These are phyloP conservation scores for Pleurotus salmoneostramineus DNA, from an alignment of 768 basidiomycete species.

Conservation along the genomic window DNA sequence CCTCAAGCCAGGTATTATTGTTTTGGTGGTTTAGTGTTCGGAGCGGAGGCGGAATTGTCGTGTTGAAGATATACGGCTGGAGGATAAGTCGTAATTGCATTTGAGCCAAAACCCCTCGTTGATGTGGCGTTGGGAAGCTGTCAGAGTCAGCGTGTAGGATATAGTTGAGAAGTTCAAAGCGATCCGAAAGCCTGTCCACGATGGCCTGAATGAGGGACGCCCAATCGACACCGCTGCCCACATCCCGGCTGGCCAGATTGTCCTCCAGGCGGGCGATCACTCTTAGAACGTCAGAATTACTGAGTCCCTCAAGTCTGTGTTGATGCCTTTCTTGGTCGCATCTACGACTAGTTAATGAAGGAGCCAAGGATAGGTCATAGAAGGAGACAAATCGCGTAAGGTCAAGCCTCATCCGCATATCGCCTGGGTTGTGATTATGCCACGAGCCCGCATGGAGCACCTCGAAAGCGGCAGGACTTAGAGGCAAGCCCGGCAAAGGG, in stretches of 20 bases:
- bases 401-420: slow-evolving; percentile 29
- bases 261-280: slow-evolving; percentile 14
- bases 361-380: slow-evolving; percentile 25
- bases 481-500: not conserved
- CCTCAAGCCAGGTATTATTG: slow-evolving; percentile 24
- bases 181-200: slow-evolving; percentile 25
- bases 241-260: slow-evolving; percentile 6
- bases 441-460: slow-evolving; percentile 23
- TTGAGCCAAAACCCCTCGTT: slow-evolving; percentile 18
- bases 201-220: slow-evolving; percentile 22
- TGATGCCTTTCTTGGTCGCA: slow-evolving; percentile 15
- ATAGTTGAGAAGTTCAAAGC: slow-evolving; percentile 26
- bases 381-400: slow-evolving; percentile 28
- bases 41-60: not conserved
- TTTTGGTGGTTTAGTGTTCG: not conserved
- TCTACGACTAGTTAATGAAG: slow-evolving; percentile 20
- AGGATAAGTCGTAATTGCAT: slow-evolving; percentile 26
- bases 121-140: not conserved
- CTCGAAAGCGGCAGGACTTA: slow-evolving; percentile 6
- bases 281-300: slow-evolving; percentile 14
- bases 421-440: slow-evolving; percentile 30
- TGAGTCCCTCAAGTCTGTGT: slow-evolving; percentile 23
- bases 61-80: slow-evolving; percentile 23
- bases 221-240: slow-evolving; percentile 31
- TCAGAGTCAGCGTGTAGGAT: slow-evolving; percentile 11